Evolutionary conservation across 768 basidiomycete species (phyloP).

Genomic region (Tricholoma furcatifolium): DNA sequence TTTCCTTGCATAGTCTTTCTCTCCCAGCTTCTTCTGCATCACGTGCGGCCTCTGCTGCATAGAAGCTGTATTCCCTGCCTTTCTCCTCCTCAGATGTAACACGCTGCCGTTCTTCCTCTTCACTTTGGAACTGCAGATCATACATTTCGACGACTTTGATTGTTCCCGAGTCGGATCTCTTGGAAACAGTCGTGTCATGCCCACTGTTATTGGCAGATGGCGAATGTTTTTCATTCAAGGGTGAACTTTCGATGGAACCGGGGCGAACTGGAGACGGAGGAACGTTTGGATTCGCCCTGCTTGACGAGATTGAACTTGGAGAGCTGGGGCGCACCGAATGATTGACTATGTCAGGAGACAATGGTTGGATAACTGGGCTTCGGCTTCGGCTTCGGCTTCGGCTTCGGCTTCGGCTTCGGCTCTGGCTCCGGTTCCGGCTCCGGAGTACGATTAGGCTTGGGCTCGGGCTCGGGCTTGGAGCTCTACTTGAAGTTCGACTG

Average conservation of each 20-base stretch:
- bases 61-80: not conserved
- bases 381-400: not conserved
- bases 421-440: not conserved
- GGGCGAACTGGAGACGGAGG: too few relatives aligned
- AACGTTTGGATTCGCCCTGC: too few relatives aligned
- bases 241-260: too few relatives aligned
- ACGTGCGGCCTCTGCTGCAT: conserved; percentile 1
- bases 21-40: not conserved
- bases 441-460: not conserved
- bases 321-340: too few relatives aligned
- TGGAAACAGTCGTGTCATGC: not conserved
- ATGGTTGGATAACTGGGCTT: not conserved
- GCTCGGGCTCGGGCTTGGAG: too few relatives aligned
- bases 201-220: too few relatives aligned
- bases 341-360: not conserved
- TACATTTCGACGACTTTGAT: not conserved
- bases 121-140: not conserved
- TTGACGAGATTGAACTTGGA: too few relatives aligned
- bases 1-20: not conserved
- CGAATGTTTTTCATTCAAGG: too few relatives aligned
- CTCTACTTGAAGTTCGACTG: too few relatives aligned
- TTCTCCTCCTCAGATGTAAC: conserved; percentile 1
- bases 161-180: not conserved
- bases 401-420: not conserved
- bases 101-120: not conserved